Evolutionary conservation across 345 rosid species (phyloP).

Genomic region (Melaleuca alternifolia): DNA sequence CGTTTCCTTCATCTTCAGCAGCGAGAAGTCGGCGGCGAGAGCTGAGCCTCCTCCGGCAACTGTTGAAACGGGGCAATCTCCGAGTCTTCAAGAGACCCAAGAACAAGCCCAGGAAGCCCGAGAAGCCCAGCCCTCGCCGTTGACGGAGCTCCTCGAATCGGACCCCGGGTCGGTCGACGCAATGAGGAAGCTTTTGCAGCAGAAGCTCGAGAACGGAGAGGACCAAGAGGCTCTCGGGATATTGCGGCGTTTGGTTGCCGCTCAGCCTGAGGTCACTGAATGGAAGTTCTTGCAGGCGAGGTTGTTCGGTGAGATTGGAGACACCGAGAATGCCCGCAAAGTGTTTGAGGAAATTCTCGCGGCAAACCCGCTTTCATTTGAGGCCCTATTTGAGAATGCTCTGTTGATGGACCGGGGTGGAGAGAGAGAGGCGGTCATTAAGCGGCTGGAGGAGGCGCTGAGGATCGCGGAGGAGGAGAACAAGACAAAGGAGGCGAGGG

Average conservation of each 20-base stretch:
- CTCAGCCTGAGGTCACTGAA: conserved; percentile 51
- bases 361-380: conserved; percentile 65
- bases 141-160: conserved; percentile 38
- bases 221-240: conserved; percentile 53
- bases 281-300: conserved; percentile 82
- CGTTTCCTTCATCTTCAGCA: conserved; percentile 32
- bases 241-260: conserved; percentile 30
- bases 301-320: conserved; percentile 45
- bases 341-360: conserved; percentile 80
- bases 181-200: conserved; percentile 47
- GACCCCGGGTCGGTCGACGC: conserved; percentile 40
- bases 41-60: conserved; percentile 39
- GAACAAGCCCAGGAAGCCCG: background rate
- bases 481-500: conserved; percentile 58
- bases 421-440: conserved; percentile 60
- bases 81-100: conserved; percentile 2
- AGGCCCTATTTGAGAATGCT: conserved; percentile 86
- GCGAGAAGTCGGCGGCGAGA: conserved; percentile 29
- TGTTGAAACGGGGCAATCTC: conserved; percentile 19
- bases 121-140: conserved; percentile 10
- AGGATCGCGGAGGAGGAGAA: conserved; percentile 47
- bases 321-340: conserved; percentile 46
- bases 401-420: conserved; percentile 71
- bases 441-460: conserved; percentile 66
- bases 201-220: conserved; percentile 66